phyloP scores from a whole-genome alignment of 129 eudicot genomes.

The Calendula officinalis region DNA sequence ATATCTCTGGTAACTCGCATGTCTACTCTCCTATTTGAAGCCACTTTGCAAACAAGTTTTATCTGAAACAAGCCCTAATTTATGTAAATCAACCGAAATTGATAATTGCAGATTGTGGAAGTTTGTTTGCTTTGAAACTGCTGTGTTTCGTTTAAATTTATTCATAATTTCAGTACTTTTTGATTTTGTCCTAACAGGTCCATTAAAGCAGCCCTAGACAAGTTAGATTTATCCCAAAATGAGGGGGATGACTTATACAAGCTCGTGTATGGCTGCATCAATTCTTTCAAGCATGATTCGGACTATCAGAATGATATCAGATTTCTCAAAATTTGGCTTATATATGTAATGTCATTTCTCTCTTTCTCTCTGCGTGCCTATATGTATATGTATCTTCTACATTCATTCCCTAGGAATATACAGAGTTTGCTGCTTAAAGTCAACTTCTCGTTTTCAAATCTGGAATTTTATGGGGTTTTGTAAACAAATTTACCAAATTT shows the following conservation, averaged over 20 bases:
- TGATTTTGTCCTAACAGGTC: conserved; percentile 41
- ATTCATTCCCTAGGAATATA: too few species aligned
- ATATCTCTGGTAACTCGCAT: conserved; percentile 48
- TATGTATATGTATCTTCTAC: not conserved
- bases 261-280: conserved; percentile 46
- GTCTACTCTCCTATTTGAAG: not conserved
- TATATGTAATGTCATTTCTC: conserved; percentile 43
- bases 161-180: not conserved
- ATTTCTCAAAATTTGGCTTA: conserved; percentile 84
- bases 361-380: not conserved
- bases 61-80: not conserved
- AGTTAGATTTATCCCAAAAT: conserved; percentile 23
- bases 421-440: conserved; percentile 13
- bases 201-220: conserved; percentile 42
- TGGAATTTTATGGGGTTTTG: not conserved
- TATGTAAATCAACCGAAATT: not conserved
- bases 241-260: conserved; percentile 30
- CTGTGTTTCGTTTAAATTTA: not conserved
- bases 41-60: not conserved
- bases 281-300: conserved; percentile 48
- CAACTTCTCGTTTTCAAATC: not conserved
- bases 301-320: conserved; percentile 62
- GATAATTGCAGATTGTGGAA: not conserved
- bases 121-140: not conserved
- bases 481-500: not conserved